Evolutionary conservation across 106 monocot genomes (phyloP).

Genomic region (Acorus calamus): DNA sequence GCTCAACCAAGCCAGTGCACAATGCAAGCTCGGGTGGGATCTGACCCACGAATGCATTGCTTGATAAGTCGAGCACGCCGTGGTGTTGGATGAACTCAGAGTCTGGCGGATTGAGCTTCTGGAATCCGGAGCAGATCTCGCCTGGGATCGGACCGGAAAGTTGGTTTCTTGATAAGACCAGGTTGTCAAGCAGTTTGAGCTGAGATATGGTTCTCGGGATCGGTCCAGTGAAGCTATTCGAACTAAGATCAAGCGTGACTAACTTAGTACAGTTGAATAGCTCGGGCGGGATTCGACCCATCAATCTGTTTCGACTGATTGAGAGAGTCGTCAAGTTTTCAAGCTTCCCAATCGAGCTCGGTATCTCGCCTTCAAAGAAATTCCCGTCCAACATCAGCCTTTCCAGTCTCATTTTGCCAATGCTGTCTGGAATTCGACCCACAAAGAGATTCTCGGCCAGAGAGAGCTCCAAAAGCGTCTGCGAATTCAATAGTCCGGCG

Average conservation of each 20-base stretch:
- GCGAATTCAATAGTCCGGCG: constrained; percentile 35
- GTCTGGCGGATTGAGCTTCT: constrained; percentile 42
- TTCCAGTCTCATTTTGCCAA: constrained; percentile 32
- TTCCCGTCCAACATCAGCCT: constrained; percentile 67
- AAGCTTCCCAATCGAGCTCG: constrained; percentile 64
- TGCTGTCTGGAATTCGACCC: constrained; percentile 48
- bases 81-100: constrained; percentile 83
- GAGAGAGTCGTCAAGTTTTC: constrained; percentile 76
- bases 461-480: constrained; percentile 51
- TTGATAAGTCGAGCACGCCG: constrained; percentile 77
- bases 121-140: constrained; percentile 66
- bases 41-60: constrained; percentile 49
- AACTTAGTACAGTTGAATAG: constrained; percentile 66
- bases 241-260: constrained; percentile 65
- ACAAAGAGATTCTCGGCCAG: constrained; percentile 49
- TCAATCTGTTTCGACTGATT: constrained; percentile 67
- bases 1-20: constrained; percentile 49
- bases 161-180: constrained; percentile 67
- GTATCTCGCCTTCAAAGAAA: constrained; percentile 60
- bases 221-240: constrained; percentile 44
- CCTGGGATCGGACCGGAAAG: constrained; percentile 60
- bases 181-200: constrained; percentile 57
- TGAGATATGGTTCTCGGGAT: constrained; percentile 64
- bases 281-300: constrained; percentile 61
- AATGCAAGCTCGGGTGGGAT: constrained; percentile 54